Conservation (phyloP, 2,329 filamentous ascomycete species). For the Trichoderma sp. region DNA sequence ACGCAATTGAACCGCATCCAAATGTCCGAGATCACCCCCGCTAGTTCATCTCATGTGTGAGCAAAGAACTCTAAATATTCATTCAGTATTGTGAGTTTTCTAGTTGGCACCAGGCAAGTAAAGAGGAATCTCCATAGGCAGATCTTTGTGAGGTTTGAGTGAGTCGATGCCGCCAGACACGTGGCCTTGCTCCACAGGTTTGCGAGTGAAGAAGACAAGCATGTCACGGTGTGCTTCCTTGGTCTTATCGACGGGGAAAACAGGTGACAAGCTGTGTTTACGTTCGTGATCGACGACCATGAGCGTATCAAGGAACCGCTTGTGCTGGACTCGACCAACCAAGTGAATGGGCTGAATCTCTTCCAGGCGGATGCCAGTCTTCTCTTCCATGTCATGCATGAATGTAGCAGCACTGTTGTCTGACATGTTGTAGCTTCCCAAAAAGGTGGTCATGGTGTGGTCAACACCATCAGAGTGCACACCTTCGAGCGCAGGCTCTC, state of each 20-base stretch:
- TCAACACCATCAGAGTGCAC: conserved; percentile 34
- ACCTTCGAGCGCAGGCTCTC: conserved; percentile 33
- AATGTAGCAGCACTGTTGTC: conserved; percentile 31
- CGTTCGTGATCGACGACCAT: conserved; percentile 29
- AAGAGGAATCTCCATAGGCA: conserved; percentile 29
- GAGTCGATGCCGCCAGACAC: conserved; percentile 29
- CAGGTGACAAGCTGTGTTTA: conserved; percentile 30
- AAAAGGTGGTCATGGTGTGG: conserved; percentile 33
- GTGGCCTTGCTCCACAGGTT: conserved; percentile 26
- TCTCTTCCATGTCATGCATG: conserved; percentile 30
- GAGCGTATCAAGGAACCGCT: conserved; percentile 29
- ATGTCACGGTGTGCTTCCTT: conserved; percentile 30
- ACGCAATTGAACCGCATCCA: neutral
- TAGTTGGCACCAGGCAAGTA: conserved; percentile 23
- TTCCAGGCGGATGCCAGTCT: conserved; percentile 25
- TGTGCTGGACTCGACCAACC: conserved; percentile 27
- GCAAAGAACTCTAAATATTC: neutral
- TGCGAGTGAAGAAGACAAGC: conserved; percentile 32
- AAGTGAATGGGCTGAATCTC: conserved; percentile 26
- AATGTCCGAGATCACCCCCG: neutral
- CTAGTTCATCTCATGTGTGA: neutral
- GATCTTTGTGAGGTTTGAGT: conserved; percentile 25
- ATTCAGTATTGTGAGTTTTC: neutral
- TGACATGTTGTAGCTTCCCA: conserved; percentile 31
- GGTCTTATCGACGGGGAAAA: conserved; percentile 25